Percentiles rank a stretch among this genome's conserved stretches.
Conservation (phyloP, 1,284 basidiomycete species). For the Trametes polyzona region DNA sequence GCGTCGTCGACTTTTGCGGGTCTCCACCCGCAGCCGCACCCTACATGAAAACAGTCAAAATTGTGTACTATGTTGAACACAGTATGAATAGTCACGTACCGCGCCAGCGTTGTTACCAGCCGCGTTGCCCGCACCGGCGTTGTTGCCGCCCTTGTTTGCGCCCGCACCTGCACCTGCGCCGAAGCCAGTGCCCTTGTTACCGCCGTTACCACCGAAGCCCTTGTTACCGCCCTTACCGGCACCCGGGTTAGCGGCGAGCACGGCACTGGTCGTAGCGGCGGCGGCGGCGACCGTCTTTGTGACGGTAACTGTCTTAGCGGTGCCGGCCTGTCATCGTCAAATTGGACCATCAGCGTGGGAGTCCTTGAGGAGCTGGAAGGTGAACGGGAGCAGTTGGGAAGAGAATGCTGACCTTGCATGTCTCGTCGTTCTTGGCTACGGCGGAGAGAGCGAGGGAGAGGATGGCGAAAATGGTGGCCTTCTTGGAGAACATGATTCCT, state of each 20-base stretch:
- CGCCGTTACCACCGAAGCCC: slow-evolving; percentile 10
- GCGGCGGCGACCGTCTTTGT: slow-evolving; percentile 27
- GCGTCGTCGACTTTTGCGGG: slow-evolving; percentile 38
- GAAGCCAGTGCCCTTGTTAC: not conserved
- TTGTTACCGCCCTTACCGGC: slow-evolving; percentile 9
- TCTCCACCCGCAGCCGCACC: no score
- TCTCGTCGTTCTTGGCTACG: slow-evolving; percentile 16
- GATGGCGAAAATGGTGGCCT: slow-evolving; percentile 35
- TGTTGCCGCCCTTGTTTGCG: slow-evolving; percentile 17
- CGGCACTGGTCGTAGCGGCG: slow-evolving; percentile 14
- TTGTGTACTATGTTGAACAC: no score
- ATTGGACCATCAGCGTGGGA: slow-evolving; percentile 11
- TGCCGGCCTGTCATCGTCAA: slow-evolving; percentile 1
- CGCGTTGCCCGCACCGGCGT: slow-evolving; percentile 2
- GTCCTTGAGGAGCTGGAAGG: not conserved
- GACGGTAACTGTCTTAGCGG: slow-evolving; percentile 27
- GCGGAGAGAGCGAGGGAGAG: slow-evolving; percentile 33
- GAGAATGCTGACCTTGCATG: slow-evolving; percentile 15
- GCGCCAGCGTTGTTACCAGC: slow-evolving; percentile 6
- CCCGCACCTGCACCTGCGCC: not conserved
- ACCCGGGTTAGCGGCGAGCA: slow-evolving; percentile 20
- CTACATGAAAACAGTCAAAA: no score
- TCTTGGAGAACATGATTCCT: slow-evolving; percentile 37
- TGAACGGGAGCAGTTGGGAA: not conserved
- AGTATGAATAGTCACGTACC: not conserved